Evolutionary conservation across 2,329 filamentous ascomycete genomes (phyloP).

Genomic region (Xylaria sp.): DNA sequence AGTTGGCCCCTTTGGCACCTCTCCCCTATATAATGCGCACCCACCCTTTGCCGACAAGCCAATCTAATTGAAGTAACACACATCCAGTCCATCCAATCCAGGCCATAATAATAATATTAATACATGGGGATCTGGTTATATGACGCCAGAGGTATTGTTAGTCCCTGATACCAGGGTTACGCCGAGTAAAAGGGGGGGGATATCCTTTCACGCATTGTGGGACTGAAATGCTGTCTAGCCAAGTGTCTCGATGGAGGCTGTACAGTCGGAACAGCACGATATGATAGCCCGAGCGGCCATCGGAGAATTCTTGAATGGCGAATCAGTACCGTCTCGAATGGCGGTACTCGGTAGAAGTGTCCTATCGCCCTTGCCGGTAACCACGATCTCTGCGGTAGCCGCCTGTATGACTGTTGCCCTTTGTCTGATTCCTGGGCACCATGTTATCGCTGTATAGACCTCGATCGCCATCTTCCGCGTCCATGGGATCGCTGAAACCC

Average conservation of each 20-base stretch:
- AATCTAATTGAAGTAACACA: neutral
- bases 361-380: conserved; percentile 44
- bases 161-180: neutral
- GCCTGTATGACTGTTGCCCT: conserved; percentile 31
- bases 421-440: conserved; percentile 44
- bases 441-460: conserved; percentile 66
- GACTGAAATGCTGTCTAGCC: neutral
- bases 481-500: conserved; percentile 64
- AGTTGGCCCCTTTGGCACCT: conserved; percentile 1
- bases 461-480: conserved; percentile 52
- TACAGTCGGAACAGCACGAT: neutral
- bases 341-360: conserved; percentile 9
- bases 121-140: conserved; percentile 23
- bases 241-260: neutral
- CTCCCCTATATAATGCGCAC: neutral
- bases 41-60: neutral
- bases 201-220: neutral
- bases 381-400: conserved; percentile 42
- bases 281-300: neutral
- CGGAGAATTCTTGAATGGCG: neutral
- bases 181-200: neutral
- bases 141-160: neutral
- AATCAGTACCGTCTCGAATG: neutral
- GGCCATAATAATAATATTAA: conserved; percentile 16
- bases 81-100: neutral